These are phyloP conservation scores for Sinapis alba DNA, from an alignment of 441 rosid species.

Conservation along the genomic window DNA sequence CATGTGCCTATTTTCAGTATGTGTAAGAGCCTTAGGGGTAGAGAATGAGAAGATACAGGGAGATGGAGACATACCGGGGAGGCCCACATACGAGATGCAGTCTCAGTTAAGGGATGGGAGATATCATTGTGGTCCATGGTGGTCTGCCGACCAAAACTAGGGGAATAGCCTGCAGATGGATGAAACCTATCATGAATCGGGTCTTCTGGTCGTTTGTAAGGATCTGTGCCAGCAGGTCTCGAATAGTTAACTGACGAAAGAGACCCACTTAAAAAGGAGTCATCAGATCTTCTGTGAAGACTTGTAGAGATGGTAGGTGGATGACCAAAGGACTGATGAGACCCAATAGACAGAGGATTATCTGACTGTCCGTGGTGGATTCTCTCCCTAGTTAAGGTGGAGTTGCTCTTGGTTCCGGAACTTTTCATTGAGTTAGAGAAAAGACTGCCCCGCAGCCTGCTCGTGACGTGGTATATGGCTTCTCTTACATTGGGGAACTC, in stretches of 20 bases:
- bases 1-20: neutral
- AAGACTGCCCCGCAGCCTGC: slow-evolving; percentile 75
- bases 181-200: slow-evolving; percentile 46
- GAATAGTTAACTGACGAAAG: slow-evolving; percentile 21
- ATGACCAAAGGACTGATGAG: slow-evolving; percentile 47
- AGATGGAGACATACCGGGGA: slow-evolving; percentile 58
- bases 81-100: slow-evolving; percentile 67
- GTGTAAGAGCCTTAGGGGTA: neutral
- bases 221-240: slow-evolving; percentile 47
- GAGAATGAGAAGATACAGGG: slow-evolving; percentile 6
- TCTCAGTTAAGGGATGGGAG: slow-evolving; percentile 49
- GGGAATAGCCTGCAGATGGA: slow-evolving; percentile 52
- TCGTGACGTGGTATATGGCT: slow-evolving; percentile 78
- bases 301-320: slow-evolving; percentile 42
- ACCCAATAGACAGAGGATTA: slow-evolving; percentile 47
- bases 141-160: slow-evolving; percentile 43
- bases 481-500: slow-evolving; percentile 72
- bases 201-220: slow-evolving; percentile 61
- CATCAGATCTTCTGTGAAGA: slow-evolving; percentile 36
- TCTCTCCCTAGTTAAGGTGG: slow-evolving; percentile 53
- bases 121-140: slow-evolving; percentile 53
- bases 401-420: slow-evolving; percentile 45
- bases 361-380: slow-evolving; percentile 54
- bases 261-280: slow-evolving; percentile 30
- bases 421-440: slow-evolving; percentile 47